phyloP scores from a whole-genome alignment of 164 flowering plant species.

The Euptelea pleiosperma region DNA sequence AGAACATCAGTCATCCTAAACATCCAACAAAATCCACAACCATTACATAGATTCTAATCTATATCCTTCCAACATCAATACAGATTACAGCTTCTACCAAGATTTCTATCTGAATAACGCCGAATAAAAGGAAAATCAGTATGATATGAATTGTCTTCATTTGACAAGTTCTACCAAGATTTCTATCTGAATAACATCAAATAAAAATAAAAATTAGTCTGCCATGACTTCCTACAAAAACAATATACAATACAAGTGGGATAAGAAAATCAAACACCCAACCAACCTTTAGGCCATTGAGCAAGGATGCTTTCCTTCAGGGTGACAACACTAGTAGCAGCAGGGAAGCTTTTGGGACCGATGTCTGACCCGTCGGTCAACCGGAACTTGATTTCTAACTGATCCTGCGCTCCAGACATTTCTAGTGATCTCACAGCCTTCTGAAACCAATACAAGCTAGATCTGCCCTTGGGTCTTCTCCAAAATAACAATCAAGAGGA shows the following conservation, averaged over 20 bases:
- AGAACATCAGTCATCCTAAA: too few species aligned
- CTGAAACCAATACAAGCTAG: slow-evolving; percentile 18
- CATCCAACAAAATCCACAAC: too few species aligned
- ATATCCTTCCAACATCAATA: too few species aligned
- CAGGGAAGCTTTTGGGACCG: slow-evolving; percentile 69
- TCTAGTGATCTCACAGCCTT: slow-evolving; percentile 13
- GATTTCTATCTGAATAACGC: not conserved
- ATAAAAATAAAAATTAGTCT: not conserved
- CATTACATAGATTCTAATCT: too few species aligned
- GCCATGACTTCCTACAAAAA: not conserved
- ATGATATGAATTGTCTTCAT: too few species aligned
- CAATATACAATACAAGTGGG: not conserved
- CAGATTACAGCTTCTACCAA: not conserved
- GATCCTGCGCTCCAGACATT: slow-evolving; percentile 73
- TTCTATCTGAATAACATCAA: not conserved
- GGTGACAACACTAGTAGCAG: slow-evolving; percentile 66
- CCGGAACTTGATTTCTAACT: slow-evolving; percentile 75
- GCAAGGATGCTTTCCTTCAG: slow-evolving; percentile 75
- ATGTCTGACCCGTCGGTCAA: slow-evolving; percentile 80
- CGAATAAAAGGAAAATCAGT: not conserved
- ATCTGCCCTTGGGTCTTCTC: slow-evolving; percentile 18
- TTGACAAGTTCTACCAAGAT: not conserved
- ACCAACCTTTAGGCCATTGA: slow-evolving; percentile 90
- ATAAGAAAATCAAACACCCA: too few species aligned
- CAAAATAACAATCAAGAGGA: slow-evolving; percentile 4